These are phyloP conservation scores for Phytophthora uliginosa DNA, from an alignment of 352 stramenopile species.

Conservation along the genomic window DNA sequence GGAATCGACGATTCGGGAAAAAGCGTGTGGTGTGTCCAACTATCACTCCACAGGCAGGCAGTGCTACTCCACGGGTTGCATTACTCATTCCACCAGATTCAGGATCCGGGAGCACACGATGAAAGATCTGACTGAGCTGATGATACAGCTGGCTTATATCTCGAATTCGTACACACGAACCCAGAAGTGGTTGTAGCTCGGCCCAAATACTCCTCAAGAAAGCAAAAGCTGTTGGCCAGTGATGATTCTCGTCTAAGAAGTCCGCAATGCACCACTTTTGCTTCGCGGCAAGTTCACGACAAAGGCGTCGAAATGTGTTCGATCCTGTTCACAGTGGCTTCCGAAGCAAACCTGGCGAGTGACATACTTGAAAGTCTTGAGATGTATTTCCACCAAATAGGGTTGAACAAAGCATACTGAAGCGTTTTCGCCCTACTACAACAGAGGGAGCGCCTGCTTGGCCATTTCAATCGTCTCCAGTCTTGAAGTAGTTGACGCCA, in stretches of 20 bases:
- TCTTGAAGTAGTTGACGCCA: background rate
- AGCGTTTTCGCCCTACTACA: background rate
- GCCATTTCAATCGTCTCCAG: conserved; percentile 4
- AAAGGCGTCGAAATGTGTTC: background rate
- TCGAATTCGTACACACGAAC: background rate
- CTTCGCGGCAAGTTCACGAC: background rate
- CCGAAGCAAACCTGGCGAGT: background rate
- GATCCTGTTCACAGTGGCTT: background rate
- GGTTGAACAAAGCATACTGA: background rate
- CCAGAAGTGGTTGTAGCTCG: background rate
- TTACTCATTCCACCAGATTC: background rate
- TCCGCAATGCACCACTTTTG: conserved; percentile 2
- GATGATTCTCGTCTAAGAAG: background rate
- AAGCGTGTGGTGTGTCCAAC: background rate
- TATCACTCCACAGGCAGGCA: background rate
- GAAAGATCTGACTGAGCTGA: background rate
- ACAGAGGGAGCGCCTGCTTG: too few species aligned
- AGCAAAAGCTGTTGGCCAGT: background rate
- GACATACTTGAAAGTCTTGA: background rate
- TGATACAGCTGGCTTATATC: background rate
- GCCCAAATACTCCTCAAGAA: background rate
- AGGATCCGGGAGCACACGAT: background rate
- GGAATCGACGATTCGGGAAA: conserved; percentile 1
- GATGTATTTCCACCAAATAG: background rate
- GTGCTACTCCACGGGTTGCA: background rate